Evolutionary conservation across 2,329 filamentous ascomycete species (phyloP), one percentile per base, ranked within the genome.

Genomic region (Ophiostoma fasciatum): DNA sequence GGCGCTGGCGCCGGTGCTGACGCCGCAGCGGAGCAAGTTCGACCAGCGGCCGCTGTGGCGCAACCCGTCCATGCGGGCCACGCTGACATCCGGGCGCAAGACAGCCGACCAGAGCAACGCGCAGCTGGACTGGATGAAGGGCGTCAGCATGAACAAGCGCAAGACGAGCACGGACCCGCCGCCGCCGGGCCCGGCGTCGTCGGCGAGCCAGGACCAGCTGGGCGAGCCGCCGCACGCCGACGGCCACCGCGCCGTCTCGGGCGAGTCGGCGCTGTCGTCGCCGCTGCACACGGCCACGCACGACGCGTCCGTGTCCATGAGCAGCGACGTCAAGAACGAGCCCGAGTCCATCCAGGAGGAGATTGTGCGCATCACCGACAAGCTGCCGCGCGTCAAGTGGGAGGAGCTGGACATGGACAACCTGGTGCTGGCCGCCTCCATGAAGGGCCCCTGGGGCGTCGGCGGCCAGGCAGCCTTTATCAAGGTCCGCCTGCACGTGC

Each of bases 61-160:
- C 44, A 63, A 67, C 4, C 65, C 66, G 3, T 70, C 70, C 2
- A 74, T 75, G 70, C 74, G 70, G 47, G 66, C 66, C 18, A 69
- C 66, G 38, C 59, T 59, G 17, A 49, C 55, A 5, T 53, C 53
- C 13, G 30, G 38, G 4, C 22, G 35, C 4, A 64, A 58, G 34
- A 49, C 58, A 14, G 37, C 54, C 19, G 64, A 71, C 39, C 59
- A 61, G 26, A 67, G 59, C 38, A 61, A 67, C 31, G 64, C 68
- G 17, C 73, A 78, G 43, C 73, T 79, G 37, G 71, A 69, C 12
- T 79, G 74, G 74, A 78, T 79, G 69, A 76, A 72, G 48, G 74
- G 74, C 5, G 74, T 79, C 40, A 74, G 67, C 22, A 73, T 77
- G 60, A 73, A 64, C 33, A 73, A 68, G 51, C 59, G 63, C 37